Base-by-base conservation (phyloP, 441 rosid genomes). In the Pelargonium cotyledonis region DNA sequence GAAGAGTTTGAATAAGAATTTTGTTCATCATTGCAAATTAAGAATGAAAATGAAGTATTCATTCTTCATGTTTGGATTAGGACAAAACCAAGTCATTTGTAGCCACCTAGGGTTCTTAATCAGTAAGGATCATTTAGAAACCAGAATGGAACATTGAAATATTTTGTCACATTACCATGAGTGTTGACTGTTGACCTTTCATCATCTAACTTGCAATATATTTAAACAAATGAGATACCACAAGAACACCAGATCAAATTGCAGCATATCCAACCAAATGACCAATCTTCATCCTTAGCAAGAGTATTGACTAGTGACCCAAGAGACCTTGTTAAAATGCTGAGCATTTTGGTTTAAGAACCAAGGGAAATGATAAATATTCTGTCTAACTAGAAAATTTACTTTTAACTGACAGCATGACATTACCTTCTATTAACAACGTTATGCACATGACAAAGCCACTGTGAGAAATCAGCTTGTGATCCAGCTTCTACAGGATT, bases 391-490 rank as follows among this genome's bases (percentile, higher is more conserved):
- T 5, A 19, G 41, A 62, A 8, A 26, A 14, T 11, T 23, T 21
- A 19, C 29, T 19, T 60, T 60, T 19, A 7, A 63, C 16, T 0
- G 5, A 65, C 4, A 29, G 14, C 26, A 23, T 23, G 47, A 4
- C 49, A 23, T 70, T 82, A 89, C 99, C 99, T 91, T 85, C 97
- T 85, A 67, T 89, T 94, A 60, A 94, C 94, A 60, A 91, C 83
- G 79, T 94, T 94, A 79, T 94, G 97, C 58, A 88, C 89, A 46
- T 85, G 88, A 71, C 98, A 94, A 35, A 94, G 78, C 98, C 98
- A 91, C 35, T 80, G 89, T 4, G 98, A 91, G 78, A 91, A 91
- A 63, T 94, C 94, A 51, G 87, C 79, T 53, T 94, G 99, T 74
- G 95, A 89, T 71, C 89, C 87, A 62, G 86, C 81, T 71, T 84